Base-by-base conservation (phyloP, 495 filamentous ascomycete species). In the Stereocaulon alpinum region DNA sequence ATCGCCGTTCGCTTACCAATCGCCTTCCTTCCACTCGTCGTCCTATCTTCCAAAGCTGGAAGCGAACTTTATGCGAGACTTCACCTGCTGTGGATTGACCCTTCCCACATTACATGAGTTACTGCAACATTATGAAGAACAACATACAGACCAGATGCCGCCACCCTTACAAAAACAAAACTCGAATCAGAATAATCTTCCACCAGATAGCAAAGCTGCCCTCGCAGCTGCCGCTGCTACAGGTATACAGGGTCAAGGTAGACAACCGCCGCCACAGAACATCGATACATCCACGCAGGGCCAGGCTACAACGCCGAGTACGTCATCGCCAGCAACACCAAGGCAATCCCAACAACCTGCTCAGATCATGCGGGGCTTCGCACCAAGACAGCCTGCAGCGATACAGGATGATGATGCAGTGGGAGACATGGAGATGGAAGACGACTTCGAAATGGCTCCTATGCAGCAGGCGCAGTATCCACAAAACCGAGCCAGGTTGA, bases 11-110 rank as follows among this genome's bases (percentile, higher is more conserved):
- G 75, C 73, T 24, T 89, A 94, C 68, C 87, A 93, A 70, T 95
- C 92, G 20, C 90, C 94, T 2, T 96, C 92, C 9, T 96, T 86
- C 65, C 94, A 98, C 67, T 98, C 93, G 9, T 95, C 92, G 0
- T 97, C 93, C 32, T 98, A 98, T 72, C 82, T 97, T 43, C 93
- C 93, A 7, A 97, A 96, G 71, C 81, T 97, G 68, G 93, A 98
- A 74, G 94, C 94, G 55, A 89, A 88, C 69, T 97, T 96, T 69
- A 91, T 96, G 89, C 84, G 83, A 66, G 89, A 97, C 74, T 97
- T 96, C 73, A 84, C 82, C 47, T 98, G 93, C 76, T 98, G 93
- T 74, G 89, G 87, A 64, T 75, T 86, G 63, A 92, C 82, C 22
- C 79, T 96, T 67, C 85, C 91, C 45, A 91, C 90, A 11, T 80